Conservation (phyloP, 352 stramenopile genomes). For the Phytopythium ostracodes region DNA sequence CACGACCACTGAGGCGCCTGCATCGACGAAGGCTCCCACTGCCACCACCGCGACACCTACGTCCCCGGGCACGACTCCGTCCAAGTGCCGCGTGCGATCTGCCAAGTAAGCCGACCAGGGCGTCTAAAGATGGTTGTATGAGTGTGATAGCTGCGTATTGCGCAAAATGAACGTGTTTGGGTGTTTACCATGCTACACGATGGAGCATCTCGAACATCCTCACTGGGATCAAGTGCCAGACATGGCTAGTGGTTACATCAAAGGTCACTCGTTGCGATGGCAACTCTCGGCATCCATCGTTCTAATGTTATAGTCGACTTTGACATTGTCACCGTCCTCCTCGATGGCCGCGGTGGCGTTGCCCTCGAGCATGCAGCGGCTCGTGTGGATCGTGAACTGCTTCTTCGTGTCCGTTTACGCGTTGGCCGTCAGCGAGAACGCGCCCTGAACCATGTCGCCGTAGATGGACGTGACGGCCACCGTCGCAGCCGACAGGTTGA, state of each 20-base stretch:
- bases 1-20: background rate
- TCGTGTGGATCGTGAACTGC: slow-evolving; percentile 15
- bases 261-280: no score
- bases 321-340: slow-evolving; percentile 3
- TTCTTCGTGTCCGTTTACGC: slow-evolving; percentile 10
- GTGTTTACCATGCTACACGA: background rate
- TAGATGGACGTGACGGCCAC: slow-evolving; percentile 1
- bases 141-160: background rate
- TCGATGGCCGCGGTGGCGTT: slow-evolving; percentile 21
- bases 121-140: background rate
- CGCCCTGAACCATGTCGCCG: background rate
- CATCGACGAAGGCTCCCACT: background rate
- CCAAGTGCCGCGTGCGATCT: slow-evolving; percentile 8
- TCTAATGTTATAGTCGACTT: no score
- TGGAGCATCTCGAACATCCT: no score
- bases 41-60: background rate
- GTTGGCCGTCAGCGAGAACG: slow-evolving; percentile 9
- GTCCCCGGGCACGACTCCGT: background rate
- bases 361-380: slow-evolving; percentile 12
- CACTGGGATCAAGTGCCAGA: no score
- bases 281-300: no score
- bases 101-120: background rate
- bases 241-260: no score
- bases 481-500: background rate
- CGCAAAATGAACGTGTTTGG: background rate